Conservation (phyloP, 2,329 filamentous ascomycete species). For the Madurella mycetomatis region DNA sequence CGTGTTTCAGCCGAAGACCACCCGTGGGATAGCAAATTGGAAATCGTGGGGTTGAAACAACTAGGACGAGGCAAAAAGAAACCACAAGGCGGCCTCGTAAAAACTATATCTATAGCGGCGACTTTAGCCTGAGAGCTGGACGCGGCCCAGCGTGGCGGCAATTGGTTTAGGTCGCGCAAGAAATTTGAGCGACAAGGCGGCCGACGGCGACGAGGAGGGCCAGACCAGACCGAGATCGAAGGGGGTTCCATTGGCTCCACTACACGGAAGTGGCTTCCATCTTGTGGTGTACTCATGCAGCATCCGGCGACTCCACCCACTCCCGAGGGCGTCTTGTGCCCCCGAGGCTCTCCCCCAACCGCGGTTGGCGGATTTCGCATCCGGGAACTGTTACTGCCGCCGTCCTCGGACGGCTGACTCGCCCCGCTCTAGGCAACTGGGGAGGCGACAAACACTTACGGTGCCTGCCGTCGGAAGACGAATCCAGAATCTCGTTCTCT, state of each 20-base stretch:
- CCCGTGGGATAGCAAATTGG: too few relatives aligned
- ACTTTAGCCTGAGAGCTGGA: neutral
- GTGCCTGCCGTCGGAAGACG: too few relatives aligned
- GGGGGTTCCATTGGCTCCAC: slow-evolving; percentile 2
- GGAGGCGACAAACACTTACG: too few relatives aligned
- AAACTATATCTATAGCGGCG: neutral
- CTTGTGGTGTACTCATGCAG: slow-evolving; percentile 1
- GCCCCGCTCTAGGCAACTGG: too few relatives aligned
- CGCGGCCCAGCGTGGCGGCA: neutral
- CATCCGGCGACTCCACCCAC: slow-evolving; percentile 12
- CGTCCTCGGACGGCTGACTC: too few relatives aligned
- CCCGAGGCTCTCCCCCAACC: neutral
- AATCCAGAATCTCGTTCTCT: neutral
- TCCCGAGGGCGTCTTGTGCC: slow-evolving; percentile 12
- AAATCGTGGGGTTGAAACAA: too few relatives aligned
- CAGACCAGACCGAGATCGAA: neutral
- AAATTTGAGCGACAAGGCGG: neutral
- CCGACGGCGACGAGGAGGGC: neutral
- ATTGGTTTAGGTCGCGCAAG: neutral
- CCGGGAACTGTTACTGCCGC: neutral
- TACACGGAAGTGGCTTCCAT: slow-evolving; percentile 6
- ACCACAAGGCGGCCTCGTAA: too few relatives aligned
- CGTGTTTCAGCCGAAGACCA: too few relatives aligned
- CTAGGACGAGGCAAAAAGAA: too few relatives aligned
- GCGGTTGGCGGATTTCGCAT: neutral